These are phyloP conservation scores for Sanghuangporus sanghuang DNA, from an alignment of 1,284 basidiomycete species.

Conservation along the genomic window DNA sequence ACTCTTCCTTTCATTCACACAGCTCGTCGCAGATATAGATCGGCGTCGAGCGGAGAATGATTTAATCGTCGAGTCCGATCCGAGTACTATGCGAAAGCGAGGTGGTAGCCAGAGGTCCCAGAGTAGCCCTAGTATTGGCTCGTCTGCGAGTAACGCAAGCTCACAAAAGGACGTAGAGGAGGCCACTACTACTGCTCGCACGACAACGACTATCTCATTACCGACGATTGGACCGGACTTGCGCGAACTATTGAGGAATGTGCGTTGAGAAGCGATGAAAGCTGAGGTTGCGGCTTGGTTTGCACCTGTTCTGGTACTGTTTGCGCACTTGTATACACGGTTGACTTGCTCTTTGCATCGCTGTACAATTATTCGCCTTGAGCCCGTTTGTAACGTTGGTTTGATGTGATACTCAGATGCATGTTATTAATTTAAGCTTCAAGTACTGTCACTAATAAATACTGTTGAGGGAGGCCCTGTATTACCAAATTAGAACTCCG, in stretches of 20 bases:
- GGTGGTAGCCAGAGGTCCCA: neutral
- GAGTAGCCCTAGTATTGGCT: neutral
- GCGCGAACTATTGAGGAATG: constrained; percentile 19
- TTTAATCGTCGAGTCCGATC: constrained; percentile 6
- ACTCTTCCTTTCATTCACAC: constrained; percentile 80
- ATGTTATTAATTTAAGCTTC: too few relatives aligned
- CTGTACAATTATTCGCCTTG: neutral
- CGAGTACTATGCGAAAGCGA: neutral
- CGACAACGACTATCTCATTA: constrained; percentile 5
- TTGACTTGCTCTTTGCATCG: neutral
- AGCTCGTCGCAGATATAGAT: constrained; percentile 87
- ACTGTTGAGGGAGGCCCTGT: too few relatives aligned
- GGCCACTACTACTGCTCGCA: neutral
- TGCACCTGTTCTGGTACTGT: neutral
- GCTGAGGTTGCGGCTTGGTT: neutral
- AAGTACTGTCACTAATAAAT: too few relatives aligned
- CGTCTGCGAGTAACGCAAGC: neutral
- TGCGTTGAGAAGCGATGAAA: neutral
- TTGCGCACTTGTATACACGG: neutral
- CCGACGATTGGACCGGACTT: constrained; percentile 21
- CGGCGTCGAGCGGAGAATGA: constrained; percentile 55
- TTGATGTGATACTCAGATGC: too few relatives aligned
- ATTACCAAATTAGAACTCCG: too few relatives aligned
- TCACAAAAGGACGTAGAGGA: neutral
- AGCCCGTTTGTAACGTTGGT: too few relatives aligned